phyloP scores from a whole-genome alignment of 1,284 basidiomycete genomes.

The Ceraceosorus bombacis region DNA sequence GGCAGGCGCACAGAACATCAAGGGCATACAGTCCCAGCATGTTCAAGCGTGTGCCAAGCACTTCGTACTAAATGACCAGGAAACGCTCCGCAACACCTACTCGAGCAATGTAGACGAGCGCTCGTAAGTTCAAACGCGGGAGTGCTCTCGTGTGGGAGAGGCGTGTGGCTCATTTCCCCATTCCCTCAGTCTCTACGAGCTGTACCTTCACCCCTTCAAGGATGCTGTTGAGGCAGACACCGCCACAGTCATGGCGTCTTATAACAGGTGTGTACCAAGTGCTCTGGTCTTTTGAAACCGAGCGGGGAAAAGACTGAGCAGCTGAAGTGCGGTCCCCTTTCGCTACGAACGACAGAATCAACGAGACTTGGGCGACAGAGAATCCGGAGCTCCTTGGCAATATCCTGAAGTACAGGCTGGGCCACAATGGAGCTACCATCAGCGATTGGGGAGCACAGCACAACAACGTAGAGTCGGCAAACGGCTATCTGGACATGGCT shows the following conservation, averaged over 20 bases:
- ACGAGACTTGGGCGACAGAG: constrained; percentile 63
- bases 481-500: constrained; percentile 60
- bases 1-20: constrained; percentile 30
- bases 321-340: too few relatives aligned
- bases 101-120: neutral
- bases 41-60: constrained; percentile 50
- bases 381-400: constrained; percentile 63
- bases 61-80: constrained; percentile 45
- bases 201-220: constrained; percentile 51
- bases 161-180: too few relatives aligned
- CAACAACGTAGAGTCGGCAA: constrained; percentile 51
- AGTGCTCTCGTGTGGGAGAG: too few relatives aligned
- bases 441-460: constrained; percentile 38
- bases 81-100: constrained; percentile 39
- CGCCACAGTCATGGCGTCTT: constrained; percentile 8
- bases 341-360: constrained; percentile 50
- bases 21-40: constrained; percentile 37
- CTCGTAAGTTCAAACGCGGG: too few relatives aligned
- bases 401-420: constrained; percentile 65
- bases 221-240: constrained; percentile 48
- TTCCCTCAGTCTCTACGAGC: constrained; percentile 40
- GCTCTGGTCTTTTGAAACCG: too few relatives aligned
- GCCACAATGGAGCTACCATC: constrained; percentile 67
- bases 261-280: neutral
- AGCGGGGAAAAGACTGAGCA: too few relatives aligned